phyloP scores from a whole-genome alignment of 78 protist species.

The Dictyostelium capitatum region DNA sequence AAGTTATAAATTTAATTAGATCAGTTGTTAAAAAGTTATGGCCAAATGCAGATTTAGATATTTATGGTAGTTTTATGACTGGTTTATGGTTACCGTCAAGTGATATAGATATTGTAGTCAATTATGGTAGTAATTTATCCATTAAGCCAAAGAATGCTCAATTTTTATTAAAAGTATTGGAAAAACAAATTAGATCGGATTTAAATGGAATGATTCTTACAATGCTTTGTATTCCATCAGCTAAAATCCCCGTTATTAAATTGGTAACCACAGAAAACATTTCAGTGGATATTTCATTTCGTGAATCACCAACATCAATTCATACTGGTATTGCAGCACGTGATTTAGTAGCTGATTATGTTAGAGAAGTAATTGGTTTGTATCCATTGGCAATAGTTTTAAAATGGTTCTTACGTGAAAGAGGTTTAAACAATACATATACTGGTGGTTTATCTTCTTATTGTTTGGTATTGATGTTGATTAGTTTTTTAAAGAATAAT shows the following conservation, averaged over 20 bases:
- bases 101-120: slow-evolving; percentile 74
- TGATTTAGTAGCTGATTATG: slow-evolving; percentile 60
- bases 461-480: slow-evolving; percentile 73
- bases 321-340: slow-evolving; percentile 79
- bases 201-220: slow-evolving; percentile 40
- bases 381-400: slow-evolving; percentile 76
- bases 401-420: slow-evolving; percentile 73
- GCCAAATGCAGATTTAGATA: slow-evolving; percentile 75
- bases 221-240: slow-evolving; percentile 73
- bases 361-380: slow-evolving; percentile 47
- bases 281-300: slow-evolving; percentile 60
- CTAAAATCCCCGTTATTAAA: slow-evolving; percentile 71
- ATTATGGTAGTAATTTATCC: slow-evolving; percentile 65
- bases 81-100: slow-evolving; percentile 70
- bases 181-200: slow-evolving; percentile 68
- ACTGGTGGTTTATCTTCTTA: slow-evolving; percentile 73
- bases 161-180: slow-evolving; percentile 63
- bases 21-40: slow-evolving; percentile 57
- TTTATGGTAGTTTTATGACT: slow-evolving; percentile 63
- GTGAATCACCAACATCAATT: slow-evolving; percentile 65
- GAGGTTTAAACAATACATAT: slow-evolving; percentile 77
- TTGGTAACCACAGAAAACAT: slow-evolving; percentile 70
- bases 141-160: slow-evolving; percentile 78
- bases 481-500: slow-evolving; percentile 76
- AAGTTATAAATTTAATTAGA: slow-evolving; percentile 43